Base-by-base conservation (phyloP, 768 basidiomycete genomes). In the Chalciporus sphaerocephalus region DNA sequence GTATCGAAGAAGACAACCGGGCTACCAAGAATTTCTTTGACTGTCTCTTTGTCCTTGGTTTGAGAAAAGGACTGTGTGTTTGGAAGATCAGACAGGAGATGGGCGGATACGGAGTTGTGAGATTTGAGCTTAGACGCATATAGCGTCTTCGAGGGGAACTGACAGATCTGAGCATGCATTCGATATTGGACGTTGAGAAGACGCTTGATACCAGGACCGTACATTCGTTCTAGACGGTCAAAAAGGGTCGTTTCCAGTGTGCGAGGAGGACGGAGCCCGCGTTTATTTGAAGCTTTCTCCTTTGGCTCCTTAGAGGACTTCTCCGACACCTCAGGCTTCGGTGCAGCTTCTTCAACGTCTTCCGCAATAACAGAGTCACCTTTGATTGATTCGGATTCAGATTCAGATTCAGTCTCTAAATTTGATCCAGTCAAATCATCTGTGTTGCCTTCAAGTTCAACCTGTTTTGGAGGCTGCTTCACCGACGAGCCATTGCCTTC, bases 1-100 rank as follows among this genome's bases (percentile, higher is more conserved):
- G 93, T 99, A 60, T 99, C 96, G 55, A 90, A 91, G 63, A 98
- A 99, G 2, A 94, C 81, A 2, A 97, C 79, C 1, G 92, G 89
- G 0, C 77, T 87, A 3, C 72, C 77, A 6, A 97, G 69, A 4
- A 80, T 64, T 44, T 95, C 95, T 49, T 78, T 80, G 36, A 76
- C 70, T 28, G 87, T 83, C 13, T 86, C 90, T 32, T 85, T 83
- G 1, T 71, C 71, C 20, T 65, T 69, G 20, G 48, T 49, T n/a
- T 55, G 43, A 15, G 38, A 38, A 33, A 61, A 64, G 3, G 73
- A 66, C 9, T 65, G 62, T 13, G 75, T 68, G 25, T 78, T 78
- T 0, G 85, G 75, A 4, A 93, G 67, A 56, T 88, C 87, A 22
- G 71, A 66, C n/a, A 97, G 72, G 0, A 91, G 73, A 57, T 87